phyloP scores from a whole-genome alignment of 1,284 basidiomycete species.

The Cryptococcus hybrid region DNA sequence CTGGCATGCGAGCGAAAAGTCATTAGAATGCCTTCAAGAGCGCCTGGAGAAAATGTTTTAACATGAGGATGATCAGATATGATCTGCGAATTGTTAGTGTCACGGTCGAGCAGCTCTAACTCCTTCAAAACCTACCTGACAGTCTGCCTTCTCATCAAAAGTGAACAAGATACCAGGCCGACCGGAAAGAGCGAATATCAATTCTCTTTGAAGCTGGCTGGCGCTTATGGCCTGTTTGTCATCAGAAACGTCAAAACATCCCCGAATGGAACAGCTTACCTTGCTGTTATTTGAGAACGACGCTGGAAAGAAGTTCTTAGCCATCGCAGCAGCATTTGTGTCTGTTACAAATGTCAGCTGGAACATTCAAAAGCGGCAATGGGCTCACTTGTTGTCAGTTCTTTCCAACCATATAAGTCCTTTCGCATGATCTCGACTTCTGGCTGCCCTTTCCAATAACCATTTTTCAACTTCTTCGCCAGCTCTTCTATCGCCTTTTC shows the following conservation, averaged over 20 bases:
- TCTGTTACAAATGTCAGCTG: neutral
- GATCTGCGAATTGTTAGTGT: neutral
- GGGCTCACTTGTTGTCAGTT: conserved; percentile 26
- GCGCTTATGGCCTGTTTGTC: conserved; percentile 23
- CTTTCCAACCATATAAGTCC: conserved; percentile 33
- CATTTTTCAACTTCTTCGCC: conserved; percentile 14
- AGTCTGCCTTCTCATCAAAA: conserved; percentile 18
- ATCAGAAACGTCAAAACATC: neutral
- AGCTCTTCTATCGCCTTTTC: conserved; percentile 15
- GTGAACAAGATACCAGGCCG: conserved; percentile 32
- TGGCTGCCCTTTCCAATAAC: conserved; percentile 34
- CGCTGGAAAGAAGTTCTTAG: neutral
- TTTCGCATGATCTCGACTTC: conserved; percentile 1
- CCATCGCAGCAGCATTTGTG: conserved; percentile 2
- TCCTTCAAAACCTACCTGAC: conserved; percentile 20
- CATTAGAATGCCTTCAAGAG: conserved; percentile 63
- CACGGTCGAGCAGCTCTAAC: neutral
- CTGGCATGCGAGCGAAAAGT: conserved; percentile 61
- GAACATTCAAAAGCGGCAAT: neutral
- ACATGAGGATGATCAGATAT: conserved; percentile 28
- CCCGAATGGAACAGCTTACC: neutral
- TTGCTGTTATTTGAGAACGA: neutral
- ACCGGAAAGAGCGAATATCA: conserved; percentile 37
- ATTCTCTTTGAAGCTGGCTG: conserved; percentile 36
- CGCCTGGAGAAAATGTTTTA: conserved; percentile 60